Conservation (phyloP, 768 basidiomycete species). For the Xerocomellus chrysenteron region DNA sequence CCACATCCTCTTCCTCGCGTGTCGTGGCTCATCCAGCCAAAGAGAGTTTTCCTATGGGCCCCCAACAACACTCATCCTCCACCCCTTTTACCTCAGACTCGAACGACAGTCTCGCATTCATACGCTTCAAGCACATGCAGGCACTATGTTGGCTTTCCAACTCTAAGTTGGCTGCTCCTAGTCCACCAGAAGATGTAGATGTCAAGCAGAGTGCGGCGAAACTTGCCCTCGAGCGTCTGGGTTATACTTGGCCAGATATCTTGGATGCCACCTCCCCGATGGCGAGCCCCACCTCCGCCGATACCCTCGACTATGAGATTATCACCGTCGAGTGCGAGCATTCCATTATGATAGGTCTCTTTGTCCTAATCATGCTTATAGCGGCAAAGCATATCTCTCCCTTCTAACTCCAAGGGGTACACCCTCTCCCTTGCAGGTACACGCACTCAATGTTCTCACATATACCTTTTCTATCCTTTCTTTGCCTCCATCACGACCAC, state of each 20-base stretch:
- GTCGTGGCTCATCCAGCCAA: background rate
- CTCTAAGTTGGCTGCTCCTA: slow-evolving; percentile 16
- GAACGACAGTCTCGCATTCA: slow-evolving; percentile 14
- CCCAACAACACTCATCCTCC: slow-evolving; percentile 5
- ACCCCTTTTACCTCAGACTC: background rate
- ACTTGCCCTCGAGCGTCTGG: slow-evolving; percentile 31
- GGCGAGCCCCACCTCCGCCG: slow-evolving; percentile 7
- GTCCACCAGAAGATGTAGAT: slow-evolving; percentile 10
- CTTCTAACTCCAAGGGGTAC: slow-evolving; percentile 43
- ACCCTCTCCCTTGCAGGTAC: slow-evolving; percentile 60
- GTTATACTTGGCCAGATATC: slow-evolving; percentile 44
- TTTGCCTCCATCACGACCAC: slow-evolving; percentile 45
- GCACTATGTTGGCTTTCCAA: slow-evolving; percentile 26
- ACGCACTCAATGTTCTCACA: slow-evolving; percentile 44
- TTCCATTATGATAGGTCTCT: background rate
- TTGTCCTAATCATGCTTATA: slow-evolving; percentile 12
- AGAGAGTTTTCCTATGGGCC: background rate
- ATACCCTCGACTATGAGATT: slow-evolving; percentile 35
- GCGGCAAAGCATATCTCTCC: slow-evolving; percentile 48
- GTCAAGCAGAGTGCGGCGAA: slow-evolving; percentile 22
- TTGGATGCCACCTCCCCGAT: slow-evolving; percentile 39
- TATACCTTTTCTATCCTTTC: slow-evolving; percentile 55
- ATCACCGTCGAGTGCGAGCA: slow-evolving; percentile 19
- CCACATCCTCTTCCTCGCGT: slow-evolving; percentile 11
- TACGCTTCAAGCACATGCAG: slow-evolving; percentile 26